Percentiles rank a stretch among this genome's conserved stretches.
phyloP scores from a whole-genome alignment of 768 basidiomycete species.

The Leucocoprinus birnbaumii region DNA sequence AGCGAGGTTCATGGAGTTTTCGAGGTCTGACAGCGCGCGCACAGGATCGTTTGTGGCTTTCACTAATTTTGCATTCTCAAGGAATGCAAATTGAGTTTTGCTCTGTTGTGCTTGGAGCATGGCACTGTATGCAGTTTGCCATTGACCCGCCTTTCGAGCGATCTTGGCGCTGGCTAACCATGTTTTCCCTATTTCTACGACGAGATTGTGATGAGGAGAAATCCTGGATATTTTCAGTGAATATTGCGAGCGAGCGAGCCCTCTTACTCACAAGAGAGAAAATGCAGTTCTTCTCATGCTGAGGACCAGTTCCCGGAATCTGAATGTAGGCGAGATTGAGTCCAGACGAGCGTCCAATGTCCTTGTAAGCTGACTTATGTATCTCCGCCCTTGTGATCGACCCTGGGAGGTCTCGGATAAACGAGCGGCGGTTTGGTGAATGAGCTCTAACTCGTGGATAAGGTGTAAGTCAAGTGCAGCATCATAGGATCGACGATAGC shows the following conservation, averaged over 20 bases:
- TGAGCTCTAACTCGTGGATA: constrained; percentile 80
- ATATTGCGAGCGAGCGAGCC: neutral
- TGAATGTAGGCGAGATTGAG: constrained; percentile 82
- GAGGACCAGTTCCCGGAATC: constrained; percentile 82
- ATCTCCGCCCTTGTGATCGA: constrained; percentile 27
- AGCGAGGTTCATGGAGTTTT: constrained; percentile 60
- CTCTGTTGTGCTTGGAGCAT: constrained; percentile 84
- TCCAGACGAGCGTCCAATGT: constrained; percentile 66
- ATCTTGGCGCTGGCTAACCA: constrained; percentile 97
- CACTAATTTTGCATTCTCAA: constrained; percentile 88
- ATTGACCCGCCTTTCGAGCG: constrained; percentile 91
- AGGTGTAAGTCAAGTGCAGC: constrained; percentile 82
- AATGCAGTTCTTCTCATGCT: constrained; percentile 89
- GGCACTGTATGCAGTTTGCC: constrained; percentile 96
- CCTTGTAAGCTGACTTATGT: constrained; percentile 41
- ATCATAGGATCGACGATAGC: constrained; percentile 87
- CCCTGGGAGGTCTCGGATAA: constrained; percentile 37
- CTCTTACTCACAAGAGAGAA: constrained; percentile 52
- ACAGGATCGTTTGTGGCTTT: constrained; percentile 77
- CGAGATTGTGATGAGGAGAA: constrained; percentile 35
- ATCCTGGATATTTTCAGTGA: constrained; percentile 22
- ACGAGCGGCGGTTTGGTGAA: constrained; percentile 40
- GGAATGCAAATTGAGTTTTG: constrained; percentile 71
- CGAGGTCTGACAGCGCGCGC: constrained; percentile 84
- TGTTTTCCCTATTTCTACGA: constrained; percentile 68